Evolutionary conservation across 805 yeast genomes (phyloP), one percentile per base, ranked within the genome.

Genomic region (Candida sanyiensis): DNA sequence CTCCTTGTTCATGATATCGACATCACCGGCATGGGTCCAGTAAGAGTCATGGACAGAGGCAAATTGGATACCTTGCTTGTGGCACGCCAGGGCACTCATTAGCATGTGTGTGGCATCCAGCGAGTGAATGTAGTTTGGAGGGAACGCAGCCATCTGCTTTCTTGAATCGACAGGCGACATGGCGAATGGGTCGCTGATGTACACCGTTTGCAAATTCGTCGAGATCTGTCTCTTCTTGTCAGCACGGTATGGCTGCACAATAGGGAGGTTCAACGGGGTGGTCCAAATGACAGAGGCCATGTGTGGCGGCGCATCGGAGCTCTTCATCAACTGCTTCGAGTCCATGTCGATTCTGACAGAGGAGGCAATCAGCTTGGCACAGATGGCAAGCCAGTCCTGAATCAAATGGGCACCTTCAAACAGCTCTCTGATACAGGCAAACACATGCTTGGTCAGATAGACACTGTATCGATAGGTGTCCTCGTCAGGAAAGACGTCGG

Each of bases 1-100:
- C 32, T 73, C 64, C 11, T 51, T 53, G 59, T 80, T 86, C 93
- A 90, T 80, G 3, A 54, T 56, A 43, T 79, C 80, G 29, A 90
- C 78, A 57, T 85, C 90, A 35, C 76, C 66, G 2, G 98, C 97
- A 58, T 93, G 97, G 0, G 97, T 88, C 98, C 98, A 90, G 59
- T 85, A 90, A 1, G 97, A 90, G 59, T 90, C 98, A 61, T 90
- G 98, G 18, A 90, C 98, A 1, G 97, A 79, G 0, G 97, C 96
- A 69, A 93, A 90, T 10, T 77, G 67, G 35, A 93, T 61, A 0
- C 75, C 77, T 2, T 57, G 56, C 29, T 78, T 70, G 5, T 82
- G 77, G 59, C 96, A 87, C 18, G 77, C 77, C 36, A 76, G 68
- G 0, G 97, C 95, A 7, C 96, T 83, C 67, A 89, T 64, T 37